phyloP scores from a whole-genome alignment of 2,329 filamentous ascomycete genomes.

The Lithohypha guttulata region DNA sequence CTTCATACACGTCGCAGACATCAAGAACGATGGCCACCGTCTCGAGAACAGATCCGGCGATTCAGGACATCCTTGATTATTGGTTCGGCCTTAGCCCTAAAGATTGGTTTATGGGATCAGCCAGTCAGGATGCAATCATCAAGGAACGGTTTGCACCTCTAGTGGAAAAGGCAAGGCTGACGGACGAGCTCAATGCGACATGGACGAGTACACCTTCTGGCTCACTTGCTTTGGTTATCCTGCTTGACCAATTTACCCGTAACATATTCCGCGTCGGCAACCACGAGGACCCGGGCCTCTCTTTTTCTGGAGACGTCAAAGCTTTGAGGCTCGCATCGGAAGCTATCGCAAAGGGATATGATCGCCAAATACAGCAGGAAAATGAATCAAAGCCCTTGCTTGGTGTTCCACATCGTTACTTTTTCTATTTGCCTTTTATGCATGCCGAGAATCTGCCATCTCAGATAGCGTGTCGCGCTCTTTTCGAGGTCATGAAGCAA shows the following conservation, averaged over 20 bases:
- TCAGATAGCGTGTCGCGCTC: constrained; percentile 23
- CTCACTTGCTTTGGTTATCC: constrained; percentile 28
- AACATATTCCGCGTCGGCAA: constrained; percentile 25
- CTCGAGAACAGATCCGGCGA: constrained; percentile 4
- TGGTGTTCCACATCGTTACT: constrained; percentile 17
- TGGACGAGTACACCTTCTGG: constrained; percentile 19
- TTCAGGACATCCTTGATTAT: constrained; percentile 20
- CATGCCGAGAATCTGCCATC: constrained; percentile 27
- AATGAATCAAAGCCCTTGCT: background rate
- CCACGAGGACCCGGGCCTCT: constrained; percentile 20
- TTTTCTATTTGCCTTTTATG: constrained; percentile 30
- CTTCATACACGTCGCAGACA: too few species aligned
- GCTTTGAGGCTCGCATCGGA: constrained; percentile 23
- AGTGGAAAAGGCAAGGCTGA: constrained; percentile 18
- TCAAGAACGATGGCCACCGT: constrained; percentile 1
- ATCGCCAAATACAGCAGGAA: constrained; percentile 19
- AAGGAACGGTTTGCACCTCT: constrained; percentile 15
- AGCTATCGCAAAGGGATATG: constrained; percentile 24
- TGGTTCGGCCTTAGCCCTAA: constrained; percentile 22
- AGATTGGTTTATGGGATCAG: constrained; percentile 17
- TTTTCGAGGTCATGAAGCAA: constrained; percentile 20
- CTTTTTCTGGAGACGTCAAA: constrained; percentile 26
- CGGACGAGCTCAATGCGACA: constrained; percentile 15
- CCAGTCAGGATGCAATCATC: constrained; percentile 17
- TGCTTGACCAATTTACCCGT: constrained; percentile 31